Evolutionary conservation across 139 green algal species (phyloP).

Genomic region (Tetradesmus lagerheimii): DNA sequence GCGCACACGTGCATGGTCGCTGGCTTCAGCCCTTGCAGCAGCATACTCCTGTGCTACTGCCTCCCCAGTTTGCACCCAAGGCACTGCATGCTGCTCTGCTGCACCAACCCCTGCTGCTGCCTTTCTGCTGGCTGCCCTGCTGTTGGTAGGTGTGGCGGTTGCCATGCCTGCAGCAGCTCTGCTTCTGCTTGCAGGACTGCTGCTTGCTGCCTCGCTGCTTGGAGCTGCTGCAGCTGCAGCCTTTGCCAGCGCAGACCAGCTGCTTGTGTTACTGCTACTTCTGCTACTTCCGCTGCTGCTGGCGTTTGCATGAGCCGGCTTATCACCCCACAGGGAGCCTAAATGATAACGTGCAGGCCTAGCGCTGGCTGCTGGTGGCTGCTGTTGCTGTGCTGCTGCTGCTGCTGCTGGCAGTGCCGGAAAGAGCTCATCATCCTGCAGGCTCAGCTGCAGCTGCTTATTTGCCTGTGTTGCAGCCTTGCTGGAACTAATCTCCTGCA

Average conservation of each 20-base stretch:
- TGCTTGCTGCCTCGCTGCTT: neutral
- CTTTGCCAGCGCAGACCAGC: neutral
- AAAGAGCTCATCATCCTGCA: neutral
- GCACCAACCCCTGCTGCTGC: neutral
- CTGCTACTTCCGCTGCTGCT: too few relatives aligned
- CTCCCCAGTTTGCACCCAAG: constrained; percentile 68
- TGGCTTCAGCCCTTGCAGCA: constrained; percentile 60
- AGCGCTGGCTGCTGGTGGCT: neutral
- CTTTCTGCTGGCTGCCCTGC: neutral
- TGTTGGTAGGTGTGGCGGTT: neutral
- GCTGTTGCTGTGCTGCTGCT: constrained; percentile 22
- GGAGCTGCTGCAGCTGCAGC: neutral
- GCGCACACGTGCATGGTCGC: constrained; percentile 74
- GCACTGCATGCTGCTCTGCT: constrained; percentile 40
- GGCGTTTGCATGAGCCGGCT: too few relatives aligned
- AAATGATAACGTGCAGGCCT: neutral
- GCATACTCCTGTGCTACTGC: constrained; percentile 71
- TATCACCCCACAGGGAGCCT: neutral
- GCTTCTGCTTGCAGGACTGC: neutral
- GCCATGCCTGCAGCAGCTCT: neutral
- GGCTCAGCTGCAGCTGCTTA: constrained; percentile 5
- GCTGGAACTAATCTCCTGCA: neutral
- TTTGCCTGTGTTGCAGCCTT: neutral
- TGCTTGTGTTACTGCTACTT: constrained; percentile 24
- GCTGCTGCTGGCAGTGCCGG: neutral